Base-by-base conservation (phyloP, 148 eudicot species). In the Amaranthus palmeri region DNA sequence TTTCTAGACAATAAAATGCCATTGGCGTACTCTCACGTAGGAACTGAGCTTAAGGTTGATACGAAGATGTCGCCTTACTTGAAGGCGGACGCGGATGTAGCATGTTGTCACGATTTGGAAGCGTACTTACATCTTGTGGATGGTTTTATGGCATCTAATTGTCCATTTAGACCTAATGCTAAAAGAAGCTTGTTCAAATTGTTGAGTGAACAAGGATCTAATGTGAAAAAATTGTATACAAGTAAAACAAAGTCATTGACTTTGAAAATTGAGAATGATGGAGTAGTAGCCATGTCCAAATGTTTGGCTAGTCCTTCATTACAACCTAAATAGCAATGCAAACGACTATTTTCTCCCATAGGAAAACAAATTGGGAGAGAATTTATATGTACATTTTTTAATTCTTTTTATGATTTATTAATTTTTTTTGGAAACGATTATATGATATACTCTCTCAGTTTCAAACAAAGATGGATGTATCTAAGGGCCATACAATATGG, bases 71-170 rank as follows among this genome's bases (percentile, higher is more conserved):
- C 97, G 4, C 97, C 97, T 3, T 92, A 78, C 46, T 59, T 92
- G 72, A 92, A 81, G 41, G 90, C 96, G 0, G 69, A 92, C 6
- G 97, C 97, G 0, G 97, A 92, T n/a, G 88, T 90, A 0, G 93
- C 90, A 12, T 92, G 97, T 58, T 90, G 96, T 67, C 97, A 92
- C 87, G 97, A 92, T 72, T 76, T 92, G 81, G 97, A 92, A 76
- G 96, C 97, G 0, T 92, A 92, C 57, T 61, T 92, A 56, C 97
- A 92, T 56, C 71, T 92, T 69, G 96, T 92, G 45, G 97, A 92
- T 41, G 97, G 97, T 18, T 92, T 76, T 61, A 9, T 82, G 62
- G 84, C 86, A 3, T 84, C 91, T 0, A 81, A 88, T 75, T 75
- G 86, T 46, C 93, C 97, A 1, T 92, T 92, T 54, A 81, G 97